Evolutionary conservation across 2,329 filamentous ascomycete species (phyloP), one percentile per base, ranked within the genome.

Genomic region (Corinectria fuckeliana): DNA sequence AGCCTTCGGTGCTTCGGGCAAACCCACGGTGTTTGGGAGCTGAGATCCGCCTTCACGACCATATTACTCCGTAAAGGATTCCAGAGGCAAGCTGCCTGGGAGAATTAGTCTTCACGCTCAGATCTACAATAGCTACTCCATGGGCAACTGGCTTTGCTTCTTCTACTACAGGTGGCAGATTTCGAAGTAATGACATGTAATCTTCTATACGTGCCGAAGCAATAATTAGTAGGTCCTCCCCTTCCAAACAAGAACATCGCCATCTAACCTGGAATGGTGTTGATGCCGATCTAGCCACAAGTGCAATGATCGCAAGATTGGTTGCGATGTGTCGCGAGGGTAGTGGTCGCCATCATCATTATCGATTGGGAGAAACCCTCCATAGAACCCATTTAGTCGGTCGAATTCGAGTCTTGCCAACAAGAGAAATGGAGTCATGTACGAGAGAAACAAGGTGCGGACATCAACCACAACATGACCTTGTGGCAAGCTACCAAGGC

Each of bases 401-500:
- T n/a, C n/a, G 28, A 32, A 32, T 9, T 11, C 28, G 14, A 32
- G 28, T 32, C 28, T 32, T n/a, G 28, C 28, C 28, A 13, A 32
- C 28, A 32, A 14, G 14, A 36, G 32, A 14, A 36, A 36, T 36
- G 32, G 32, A 36, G 32, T 14, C 32, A 36, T 36, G 13, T 36
- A 14, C 32, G 14, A 36, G 32, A 14, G 11, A 11, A 61, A 34
- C 61, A 64, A 6, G 61, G 56, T 18, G 61, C 61, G 14, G 61
- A 63, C 13, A 51, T 57, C n/a, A 61, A 64, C 13, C 75, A 69
- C 53, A 75, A 69, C 58, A 67, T 77, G 66, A 65, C 70, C 14
- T 52, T 77, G 16, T 1, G 69, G 1, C 30, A 71, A 32, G 76
- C 80, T 2, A 64, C 82, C 56, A 77, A 72, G 58, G 72, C 81